Base-by-base conservation (phyloP, 164 flowering plant species). In the Chloranthus sessilifolius region DNA sequence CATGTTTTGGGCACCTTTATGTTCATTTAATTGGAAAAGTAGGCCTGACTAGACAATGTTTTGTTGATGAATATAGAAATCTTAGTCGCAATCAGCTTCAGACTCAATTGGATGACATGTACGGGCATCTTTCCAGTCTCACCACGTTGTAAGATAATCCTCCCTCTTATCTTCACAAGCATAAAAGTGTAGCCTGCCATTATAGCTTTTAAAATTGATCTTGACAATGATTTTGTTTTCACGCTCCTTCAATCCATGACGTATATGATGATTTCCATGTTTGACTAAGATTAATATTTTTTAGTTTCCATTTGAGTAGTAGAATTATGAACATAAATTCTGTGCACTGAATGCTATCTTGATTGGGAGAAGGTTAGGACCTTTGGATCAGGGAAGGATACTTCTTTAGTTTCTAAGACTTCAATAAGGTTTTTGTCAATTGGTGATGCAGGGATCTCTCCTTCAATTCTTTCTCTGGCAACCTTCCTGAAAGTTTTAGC, bases 381-480 rank as follows among this genome's bases (percentile, higher is more conserved):
- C n/a, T n/a, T n/a, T n/a, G n/a, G n/a, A n/a, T n/a, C n/a, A n/a
- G n/a, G n/a, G n/a, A n/a, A n/a, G n/a, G n/a, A n/a, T n/a, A n/a
- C n/a, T n/a, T n/a, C n/a, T n/a, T n/a, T n/a, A n/a, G n/a, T n/a
- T n/a, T n/a, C n/a, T n/a, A n/a, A n/a, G n/a, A n/a, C n/a, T n/a
- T n/a, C n/a, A n/a, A n/a, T n/a, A n/a, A n/a, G n/a, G n/a, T n/a
- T n/a, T n/a, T n/a, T n/a, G n/a, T 15, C 21, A 14, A 9, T 16
- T 56, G 20, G 14, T 68, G 38, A 50, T 68, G 45, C 81, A 92
- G 98, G 85, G 98, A 92, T 62, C 59, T 92, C 48, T 92, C 98
- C 47, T 79, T 51, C 64, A 92, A 92, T 66, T 8, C 58, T 16
- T 28, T 92, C 17, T n/a, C 90, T 0, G 95, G 92, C 16, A 31